Evolutionary conservation across 2,329 filamentous ascomycete genomes (phyloP), one percentile per base, ranked within the genome.

Genomic region (Pseudogymnoascus sp.): DNA sequence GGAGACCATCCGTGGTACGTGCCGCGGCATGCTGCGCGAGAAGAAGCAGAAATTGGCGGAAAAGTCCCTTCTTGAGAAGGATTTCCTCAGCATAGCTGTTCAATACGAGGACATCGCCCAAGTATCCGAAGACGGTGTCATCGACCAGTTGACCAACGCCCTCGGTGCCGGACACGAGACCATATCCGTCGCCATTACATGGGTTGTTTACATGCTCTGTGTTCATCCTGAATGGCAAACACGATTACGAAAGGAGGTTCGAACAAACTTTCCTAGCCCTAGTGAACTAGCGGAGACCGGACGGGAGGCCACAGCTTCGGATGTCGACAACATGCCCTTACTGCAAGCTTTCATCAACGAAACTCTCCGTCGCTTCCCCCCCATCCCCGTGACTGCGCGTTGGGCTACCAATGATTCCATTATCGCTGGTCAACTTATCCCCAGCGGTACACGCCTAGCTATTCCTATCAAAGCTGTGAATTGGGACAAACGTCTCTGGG

Each of bases 61-160:
- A 65, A 77, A 82, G 65, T 77, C 82, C 65, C 74, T 76, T 21
- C 76, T 75, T 0, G 85, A 86, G 57, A 74, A 84, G 7, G 91
- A 96, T 73, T 95, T 96, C 64, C 78, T 96, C 36, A 91, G 88
- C 1, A 88, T 93, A 0, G 91, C 91, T 14, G 78, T 96, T 57
- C 83, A 87, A 71, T 91, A 86, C 40, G 89, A 88, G 59, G 85
- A 80, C 5, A 95, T 96, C 75, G 34, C 34, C 34, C 34, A 36
- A 36, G 34, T 36, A 36, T 91, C 86, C 40, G 90, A 95, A 66
- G 88, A 91, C 60, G 86, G 90, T 65, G 83, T 96, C 14, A 84
- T 91, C 39, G 89, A 95, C 73, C 91, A 96, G 75, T 83, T 95
- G 73, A 95, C 96, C 90, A 95, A 90, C 0, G 95, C 96, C 77